Base-by-base conservation (phyloP, 1,139 yeast genomes). In the Sporopachydermia cereana region DNA sequence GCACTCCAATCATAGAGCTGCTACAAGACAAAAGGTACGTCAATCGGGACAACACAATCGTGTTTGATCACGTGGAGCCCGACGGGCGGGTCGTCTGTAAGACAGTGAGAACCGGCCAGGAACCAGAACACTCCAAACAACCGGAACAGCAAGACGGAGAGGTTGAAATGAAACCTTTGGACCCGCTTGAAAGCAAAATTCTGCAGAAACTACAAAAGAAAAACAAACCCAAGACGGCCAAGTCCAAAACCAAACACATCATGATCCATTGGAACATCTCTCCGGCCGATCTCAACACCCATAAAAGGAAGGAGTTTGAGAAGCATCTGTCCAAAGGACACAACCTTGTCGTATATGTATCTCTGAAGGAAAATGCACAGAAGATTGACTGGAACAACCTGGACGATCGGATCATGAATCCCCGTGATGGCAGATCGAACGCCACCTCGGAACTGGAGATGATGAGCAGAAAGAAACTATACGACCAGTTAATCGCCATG, bases 181-280 rank as follows among this genome's bases (percentile, higher is more conserved):
- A 34, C 22, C 39, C 39, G 22, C 22, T 34, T 12, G 39, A 34
- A 7, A 16, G 18, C 12, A 20, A 34, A 34, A n/a, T 34, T n/a
- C 18, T 34, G 22, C 20, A 5, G 39, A 34, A 34, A 20, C 22
- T 16, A 34, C 9, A 20, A n/a, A 21, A n/a, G 39, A 34, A 34
- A 34, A 34, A 34, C 5, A 34, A 34, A 21, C 9, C 18, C 12
- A 34, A 34, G n/a, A 34, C 18, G 9, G n/a, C 12, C 12, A 34
- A 34, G 39, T 7, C 29, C 7, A 34, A 20, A 34, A 21, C 17
- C 5, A 34, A 34, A 21, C 5, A 34, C 17, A 34, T 34, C 17
- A 16, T 34, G 39, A 34, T 34, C 22, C 39, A 34, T n/a, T 34
- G 39, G 39, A 34, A 34, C n/a, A 34, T 34, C 22, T 34, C 39